Evolutionary conservation across 2,329 filamentous ascomycete genomes (phyloP).

Genomic region (Colletotrichum shisoi): DNA sequence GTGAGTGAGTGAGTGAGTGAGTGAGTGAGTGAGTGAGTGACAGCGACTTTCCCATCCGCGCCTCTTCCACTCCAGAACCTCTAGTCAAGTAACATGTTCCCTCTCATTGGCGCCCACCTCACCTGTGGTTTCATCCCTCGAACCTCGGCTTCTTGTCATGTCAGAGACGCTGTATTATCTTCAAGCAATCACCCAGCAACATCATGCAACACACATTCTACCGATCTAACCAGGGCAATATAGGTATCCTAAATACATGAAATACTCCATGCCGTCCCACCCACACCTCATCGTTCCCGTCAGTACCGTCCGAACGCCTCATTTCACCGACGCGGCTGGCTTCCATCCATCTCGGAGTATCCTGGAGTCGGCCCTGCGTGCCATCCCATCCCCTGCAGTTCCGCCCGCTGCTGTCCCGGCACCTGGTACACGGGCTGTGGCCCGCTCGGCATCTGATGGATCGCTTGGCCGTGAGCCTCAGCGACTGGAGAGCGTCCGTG

Average conservation of each 20-base stretch:
- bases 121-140: no score
- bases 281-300: no score
- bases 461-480: conserved; percentile 26
- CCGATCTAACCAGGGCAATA: not conserved
- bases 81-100: no score
- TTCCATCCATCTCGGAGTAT: conserved; percentile 43
- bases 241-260: not conserved
- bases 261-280: no score
- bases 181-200: no score
- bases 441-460: conserved; percentile 23
- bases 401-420: conserved; percentile 30
- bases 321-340: conserved; percentile 1
- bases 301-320: no score
- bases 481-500: not conserved
- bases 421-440: conserved; percentile 37
- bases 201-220: not conserved
- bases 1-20: no score
- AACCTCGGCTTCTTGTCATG: no score
- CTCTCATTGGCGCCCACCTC: no score
- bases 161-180: no score
- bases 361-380: conserved; percentile 50
- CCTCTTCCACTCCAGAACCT: not conserved
- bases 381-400: conserved; percentile 44
- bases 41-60: no score
- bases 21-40: no score